A percentile compares a stretch with the other conserved stretches of the same genome.
These are phyloP conservation scores for Boletus vinaceobasis DNA, from an alignment of 768 basidiomycete genomes.

Conservation along the genomic window DNA sequence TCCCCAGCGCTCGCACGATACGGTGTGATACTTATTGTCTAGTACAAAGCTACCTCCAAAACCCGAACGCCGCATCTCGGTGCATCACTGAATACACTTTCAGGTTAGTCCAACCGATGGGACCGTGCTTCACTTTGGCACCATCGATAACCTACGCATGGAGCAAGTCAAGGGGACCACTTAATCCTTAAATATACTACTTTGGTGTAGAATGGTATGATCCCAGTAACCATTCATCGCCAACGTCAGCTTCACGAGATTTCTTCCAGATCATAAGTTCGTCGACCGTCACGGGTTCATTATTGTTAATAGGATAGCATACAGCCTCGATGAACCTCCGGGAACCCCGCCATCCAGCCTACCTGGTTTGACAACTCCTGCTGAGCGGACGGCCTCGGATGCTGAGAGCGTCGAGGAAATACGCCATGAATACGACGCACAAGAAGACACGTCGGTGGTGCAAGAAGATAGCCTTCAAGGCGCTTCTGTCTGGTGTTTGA, in stretches of 20 bases:
- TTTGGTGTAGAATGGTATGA: conserved; percentile 68
- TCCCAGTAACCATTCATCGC: conserved; percentile 43
- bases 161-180: conserved; percentile 98
- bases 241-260: conserved; percentile 40
- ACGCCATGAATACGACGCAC: conserved; percentile 60
- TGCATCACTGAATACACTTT: not conserved
- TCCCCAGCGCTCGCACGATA: too few relatives aligned
- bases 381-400: conserved; percentile 13
- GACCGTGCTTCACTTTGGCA: conserved; percentile 86
- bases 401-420: conserved; percentile 22
- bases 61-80: too few relatives aligned
- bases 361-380: conserved; percentile 38
- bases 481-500: conserved; percentile 65
- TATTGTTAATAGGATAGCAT: conserved; percentile 94
- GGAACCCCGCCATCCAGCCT: conserved; percentile 48
- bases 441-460: conserved; percentile 73
- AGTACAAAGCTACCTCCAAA: too few relatives aligned
- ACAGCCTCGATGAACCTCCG: conserved; percentile 87
- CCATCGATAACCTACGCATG: conserved; percentile 71
- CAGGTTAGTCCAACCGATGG: conserved; percentile 96
- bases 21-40: too few relatives aligned
- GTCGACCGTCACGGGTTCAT: conserved; percentile 91
- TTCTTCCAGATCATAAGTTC: conserved; percentile 46
- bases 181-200: conserved; percentile 90
- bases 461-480: conserved; percentile 52